Percentiles rank a stretch among this genome's conserved stretches.
phyloP scores from a whole-genome alignment of 768 basidiomycete species.

The Clavaria fumosa region DNA sequence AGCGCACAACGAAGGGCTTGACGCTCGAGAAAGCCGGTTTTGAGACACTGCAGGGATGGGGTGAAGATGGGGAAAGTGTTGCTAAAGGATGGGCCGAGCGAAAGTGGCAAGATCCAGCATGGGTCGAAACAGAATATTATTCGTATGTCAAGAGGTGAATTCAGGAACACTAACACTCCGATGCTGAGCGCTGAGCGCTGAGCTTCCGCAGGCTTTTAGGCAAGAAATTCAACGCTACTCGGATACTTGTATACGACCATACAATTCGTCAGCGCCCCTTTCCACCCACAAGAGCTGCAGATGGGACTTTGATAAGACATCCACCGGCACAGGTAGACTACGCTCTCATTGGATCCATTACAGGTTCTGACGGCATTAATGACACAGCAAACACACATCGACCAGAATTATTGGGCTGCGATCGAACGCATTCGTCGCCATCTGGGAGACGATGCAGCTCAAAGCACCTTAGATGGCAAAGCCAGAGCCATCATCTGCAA shows the following conservation, averaged over 20 bases:
- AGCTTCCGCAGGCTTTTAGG: neutral
- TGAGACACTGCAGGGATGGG: conserved; percentile 5
- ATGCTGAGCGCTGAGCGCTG: neutral
- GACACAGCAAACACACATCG: conserved; percentile 4
- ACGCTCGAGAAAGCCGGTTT: conserved; percentile 6
- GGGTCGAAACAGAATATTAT: conserved; percentile 5
- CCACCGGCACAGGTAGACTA: conserved; percentile 3
- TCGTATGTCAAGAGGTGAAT: conserved; percentile 2
- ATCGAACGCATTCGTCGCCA: conserved; percentile 3
- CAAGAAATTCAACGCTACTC: conserved; percentile 3
- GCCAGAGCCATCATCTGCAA: conserved; percentile 5
- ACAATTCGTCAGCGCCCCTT: conserved; percentile 4
- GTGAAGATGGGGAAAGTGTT: neutral
- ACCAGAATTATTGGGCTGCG: conserved; percentile 3
- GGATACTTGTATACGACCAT: conserved; percentile 1
- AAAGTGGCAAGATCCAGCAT: conserved; percentile 1
- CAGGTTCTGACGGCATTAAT: neutral
- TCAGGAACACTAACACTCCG: neutral
- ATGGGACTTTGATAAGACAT: conserved; percentile 3
- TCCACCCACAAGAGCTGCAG: neutral
- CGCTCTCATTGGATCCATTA: neutral
- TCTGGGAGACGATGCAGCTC: conserved; percentile 3
- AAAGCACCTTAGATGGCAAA: neutral
- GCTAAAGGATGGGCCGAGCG: conserved; percentile 1
- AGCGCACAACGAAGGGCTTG: conserved; percentile 1